Evolutionary conservation across 2,329 filamentous ascomycete genomes (phyloP).

Genomic region (Fusarium austroafricanum): DNA sequence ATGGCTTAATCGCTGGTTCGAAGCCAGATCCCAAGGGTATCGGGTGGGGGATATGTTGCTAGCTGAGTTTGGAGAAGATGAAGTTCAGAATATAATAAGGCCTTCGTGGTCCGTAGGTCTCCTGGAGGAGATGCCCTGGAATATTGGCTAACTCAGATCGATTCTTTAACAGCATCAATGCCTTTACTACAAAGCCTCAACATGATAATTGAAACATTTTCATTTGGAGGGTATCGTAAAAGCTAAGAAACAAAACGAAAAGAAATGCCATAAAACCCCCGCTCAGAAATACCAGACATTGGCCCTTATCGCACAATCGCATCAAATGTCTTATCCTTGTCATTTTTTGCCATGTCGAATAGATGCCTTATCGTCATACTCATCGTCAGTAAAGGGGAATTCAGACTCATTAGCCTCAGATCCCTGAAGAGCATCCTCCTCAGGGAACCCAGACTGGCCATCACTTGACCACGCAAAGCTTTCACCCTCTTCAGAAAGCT

Average conservation of each 20-base stretch:
- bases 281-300: slow-evolving; percentile 4
- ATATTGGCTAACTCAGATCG: slow-evolving; percentile 12
- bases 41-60: slow-evolving; percentile 3
- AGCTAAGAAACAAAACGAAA: background rate
- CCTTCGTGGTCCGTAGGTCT: slow-evolving; percentile 42
- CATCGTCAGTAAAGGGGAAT: slow-evolving; percentile 1
- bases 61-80: background rate
- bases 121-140: slow-evolving; percentile 42
- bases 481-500: slow-evolving; percentile 26
- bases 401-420: slow-evolving; percentile 7
- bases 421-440: slow-evolving; percentile 2
- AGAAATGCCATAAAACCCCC: background rate
- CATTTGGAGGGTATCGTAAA: slow-evolving; percentile 27
- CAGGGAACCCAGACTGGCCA: slow-evolving; percentile 4
- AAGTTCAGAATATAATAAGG: background rate
- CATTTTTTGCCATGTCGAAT: background rate
- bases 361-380: background rate
- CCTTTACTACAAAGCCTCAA: background rate
- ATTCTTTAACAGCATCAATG: background rate
- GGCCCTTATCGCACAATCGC: slow-evolving; percentile 3
- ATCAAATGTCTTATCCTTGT: background rate
- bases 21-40: slow-evolving; percentile 38
- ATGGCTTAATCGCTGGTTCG: slow-evolving; percentile 50
- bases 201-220: background rate
- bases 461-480: slow-evolving; percentile 22